Conservation (phyloP, 768 basidiomycete species). For the Phaeolepiota aurea region DNA sequence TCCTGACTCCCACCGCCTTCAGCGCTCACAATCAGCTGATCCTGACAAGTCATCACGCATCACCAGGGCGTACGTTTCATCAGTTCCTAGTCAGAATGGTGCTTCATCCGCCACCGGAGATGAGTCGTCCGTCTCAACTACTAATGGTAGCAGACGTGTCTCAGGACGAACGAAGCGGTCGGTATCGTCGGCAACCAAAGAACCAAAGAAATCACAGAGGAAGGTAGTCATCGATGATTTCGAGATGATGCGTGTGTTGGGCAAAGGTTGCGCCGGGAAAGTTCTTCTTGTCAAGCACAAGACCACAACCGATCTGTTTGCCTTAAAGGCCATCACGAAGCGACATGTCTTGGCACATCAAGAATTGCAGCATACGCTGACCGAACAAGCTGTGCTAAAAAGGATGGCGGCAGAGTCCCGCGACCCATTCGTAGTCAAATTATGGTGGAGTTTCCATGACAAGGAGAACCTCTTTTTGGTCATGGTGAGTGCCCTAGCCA, state of each 20-base stretch:
- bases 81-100: conserved; percentile 37
- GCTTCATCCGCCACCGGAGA: conserved; percentile 59
- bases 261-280: conserved; percentile 97
- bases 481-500: conserved; percentile 67
- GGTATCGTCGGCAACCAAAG: conserved; percentile 30
- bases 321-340: conserved; percentile 97
- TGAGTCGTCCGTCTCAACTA: conserved; percentile 65
- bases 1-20: conserved; percentile 36
- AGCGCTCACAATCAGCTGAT: conserved; percentile 77
- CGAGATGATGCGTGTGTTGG: conserved; percentile 93
- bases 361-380: conserved; percentile 92
- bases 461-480: conserved; percentile 95
- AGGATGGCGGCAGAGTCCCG: conserved; percentile 83
- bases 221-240: conserved; percentile 88
- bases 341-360: conserved; percentile 94
- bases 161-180: conserved; percentile 34
- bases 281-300: conserved; percentile 87
- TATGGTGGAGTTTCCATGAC: conserved; percentile 98
- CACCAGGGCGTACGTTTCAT: conserved; percentile 51
- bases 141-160: conserved; percentile 23
- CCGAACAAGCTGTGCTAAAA: conserved; percentile 93
- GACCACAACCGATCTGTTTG: conserved; percentile 63
- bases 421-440: conserved; percentile 92
- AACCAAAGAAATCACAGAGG: conserved; percentile 48
- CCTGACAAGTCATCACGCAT: conserved; percentile 54